Percentiles rank a stretch among this genome's conserved stretches.
These are phyloP conservation scores for Annona squamosa DNA, from an alignment of 164 flowering plant genomes.

Conservation along the genomic window DNA sequence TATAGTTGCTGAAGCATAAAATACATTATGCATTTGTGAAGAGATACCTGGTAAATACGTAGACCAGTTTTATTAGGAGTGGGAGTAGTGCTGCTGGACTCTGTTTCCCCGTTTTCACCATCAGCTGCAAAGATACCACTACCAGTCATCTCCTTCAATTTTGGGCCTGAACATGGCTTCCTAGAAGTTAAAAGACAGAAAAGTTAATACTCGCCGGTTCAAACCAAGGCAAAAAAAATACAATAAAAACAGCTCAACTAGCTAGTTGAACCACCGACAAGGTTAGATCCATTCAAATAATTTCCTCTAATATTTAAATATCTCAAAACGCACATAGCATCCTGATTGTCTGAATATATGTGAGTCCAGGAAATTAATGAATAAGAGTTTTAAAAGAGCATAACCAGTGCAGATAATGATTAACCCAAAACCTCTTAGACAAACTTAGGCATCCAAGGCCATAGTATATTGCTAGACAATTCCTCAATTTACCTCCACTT, in stretches of 20 bases:
- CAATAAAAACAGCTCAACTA: too few species aligned
- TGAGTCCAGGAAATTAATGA: too few species aligned
- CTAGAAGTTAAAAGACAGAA: slow-evolving; percentile 26
- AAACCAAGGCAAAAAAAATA: too few species aligned
- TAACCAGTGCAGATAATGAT: not conserved
- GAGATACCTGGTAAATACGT: slow-evolving; percentile 82
- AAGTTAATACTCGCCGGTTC: too few species aligned
- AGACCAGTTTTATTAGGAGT: slow-evolving; percentile 51
- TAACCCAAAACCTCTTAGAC: not conserved
- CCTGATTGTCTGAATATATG: too few species aligned
- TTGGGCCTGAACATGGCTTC: slow-evolving; percentile 85
- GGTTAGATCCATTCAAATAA: too few species aligned
- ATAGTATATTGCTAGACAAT: not conserved
- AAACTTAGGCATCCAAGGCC: not conserved
- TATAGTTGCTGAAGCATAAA: not conserved
- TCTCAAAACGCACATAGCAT: too few species aligned
- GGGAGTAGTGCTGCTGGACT: slow-evolving; percentile 38
- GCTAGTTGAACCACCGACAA: too few species aligned
- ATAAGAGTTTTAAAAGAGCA: too few species aligned
- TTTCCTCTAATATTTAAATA: too few species aligned
- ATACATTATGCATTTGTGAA: not conserved
- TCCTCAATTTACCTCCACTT: not conserved
- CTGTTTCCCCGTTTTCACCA: slow-evolving; percentile 45
- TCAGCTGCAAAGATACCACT: slow-evolving; percentile 71
- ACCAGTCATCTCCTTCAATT: slow-evolving; percentile 91